Evolutionary conservation across 495 filamentous ascomycete genomes (phyloP), one percentile per base, ranked within the genome.

Genomic region (Evansstolkia leycettana): DNA sequence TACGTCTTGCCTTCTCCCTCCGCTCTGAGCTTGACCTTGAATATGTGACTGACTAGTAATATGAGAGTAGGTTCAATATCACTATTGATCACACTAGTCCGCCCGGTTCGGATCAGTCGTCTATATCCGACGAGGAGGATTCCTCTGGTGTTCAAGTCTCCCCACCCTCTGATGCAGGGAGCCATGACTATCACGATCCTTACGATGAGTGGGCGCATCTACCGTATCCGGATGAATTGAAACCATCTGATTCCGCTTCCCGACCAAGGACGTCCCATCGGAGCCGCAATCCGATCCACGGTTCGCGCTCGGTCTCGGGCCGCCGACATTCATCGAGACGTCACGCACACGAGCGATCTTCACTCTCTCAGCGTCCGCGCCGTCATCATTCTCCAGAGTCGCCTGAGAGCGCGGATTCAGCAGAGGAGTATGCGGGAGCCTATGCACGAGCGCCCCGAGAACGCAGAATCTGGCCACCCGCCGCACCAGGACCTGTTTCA

Each of bases 241-340:
- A 80, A 34, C 80, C 83, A 15, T 82, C 78, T 24, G 84, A 92
- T 62, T 88, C 84, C n/a, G 84, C 84, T 17, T 89, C 76, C 42
- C 64, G 74, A 39, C 69, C 73, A 39, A 67, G 71, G 33, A 70
- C 69, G 30, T 64, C 66, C 15, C 59, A 64, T 43, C 68, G 59
- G 33, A 57, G 46, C 7, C 49, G 45, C 17, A 47, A 55, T 34
- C 47, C 52, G 34, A 44, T 51, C 41, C 58, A 57, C 52, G 55
- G 57, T 39, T 62, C 65, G 12, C 61, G 54, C 30, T 64, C 61
- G 28, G 54, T 50, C 39, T 57, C 62, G 31, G 47, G 52, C 37
- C 61, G 54, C 34, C 69, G 63, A 20, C 63, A 57, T 36, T 53
- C 50, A 25, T 39, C 51, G 31, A 61, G 60, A 34, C 67, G 56